Evolutionary conservation across 352 stramenopile species (phyloP), one percentile per base, ranked within the genome.

Genomic region (Peronosclerospora sorghi): DNA sequence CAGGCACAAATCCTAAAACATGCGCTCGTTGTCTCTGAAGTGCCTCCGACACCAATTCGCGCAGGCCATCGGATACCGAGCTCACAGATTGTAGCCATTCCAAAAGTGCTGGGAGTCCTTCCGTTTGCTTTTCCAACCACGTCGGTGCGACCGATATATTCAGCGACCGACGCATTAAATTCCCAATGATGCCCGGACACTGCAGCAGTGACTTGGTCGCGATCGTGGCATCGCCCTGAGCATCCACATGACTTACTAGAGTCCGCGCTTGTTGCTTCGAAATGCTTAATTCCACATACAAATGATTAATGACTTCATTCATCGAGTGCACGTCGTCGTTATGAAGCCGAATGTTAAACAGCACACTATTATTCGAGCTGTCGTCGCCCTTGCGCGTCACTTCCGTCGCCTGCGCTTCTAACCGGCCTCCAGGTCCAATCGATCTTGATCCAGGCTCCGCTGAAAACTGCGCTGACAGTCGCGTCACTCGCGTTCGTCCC

Each of bases 261-360:
- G 52, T 45, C 15, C 68, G 63, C 7, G 76, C 76, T 13, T 68
- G 45, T 1, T 52, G 27, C 34, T 84, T 85, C 1, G 72, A 70
- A 13, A 76, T 70, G 4, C 65, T 62, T 34, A 90, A 45, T n/a
- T 65, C 56, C 8, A 58, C 51, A 14, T 65, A 70, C 10, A 93
- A 54, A 14, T 76, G 59, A 19, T 86, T 79, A 19, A 88, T 68
- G 20, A 86, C 71, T 54, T 90, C 76, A 18, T 65, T 68, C 23
- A 91, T 49, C 13, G 76, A 72, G 44, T 91, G 75, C 7, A 90
- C 70, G 32, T 91, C 81, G 36, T 93, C 81, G 47, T 88, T 91
- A 42, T 93, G 81, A 13, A 93, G 57, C n/a, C 78, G 74, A 41
- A 91, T 68, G 10, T 45, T 51, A 27, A 86, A 80, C 18, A 57